Conservation (phyloP, 2,329 filamentous ascomycete species). For the Monascus ruber region DNA sequence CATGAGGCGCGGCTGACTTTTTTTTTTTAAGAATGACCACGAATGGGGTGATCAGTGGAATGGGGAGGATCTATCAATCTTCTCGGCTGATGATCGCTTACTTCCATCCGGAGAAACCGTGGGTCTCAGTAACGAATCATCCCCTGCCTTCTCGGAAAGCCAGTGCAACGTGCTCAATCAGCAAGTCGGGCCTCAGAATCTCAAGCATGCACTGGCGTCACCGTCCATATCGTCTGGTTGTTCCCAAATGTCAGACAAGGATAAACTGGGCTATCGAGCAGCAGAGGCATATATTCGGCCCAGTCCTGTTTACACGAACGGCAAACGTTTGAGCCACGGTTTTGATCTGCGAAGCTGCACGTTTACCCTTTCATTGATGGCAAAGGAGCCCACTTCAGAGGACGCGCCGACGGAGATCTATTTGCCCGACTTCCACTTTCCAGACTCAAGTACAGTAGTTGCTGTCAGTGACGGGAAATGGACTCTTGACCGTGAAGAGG, state of each 20-base stretch:
- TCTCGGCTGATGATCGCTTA: conserved; percentile 67
- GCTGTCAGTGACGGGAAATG: conserved; percentile 78
- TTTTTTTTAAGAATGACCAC: conserved; percentile 60
- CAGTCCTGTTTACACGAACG: conserved; percentile 63
- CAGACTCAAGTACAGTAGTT: conserved; percentile 58
- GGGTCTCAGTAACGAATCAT: conserved; percentile 28
- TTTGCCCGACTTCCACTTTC: conserved; percentile 87
- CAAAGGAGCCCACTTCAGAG: conserved; percentile 47
- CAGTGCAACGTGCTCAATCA: conserved; percentile 30
- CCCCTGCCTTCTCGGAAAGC: conserved; percentile 45
- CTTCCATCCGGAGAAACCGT: conserved; percentile 27
- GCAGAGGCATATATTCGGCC: conserved; percentile 90
- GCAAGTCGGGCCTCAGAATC: conserved; percentile 60
- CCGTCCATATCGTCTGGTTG: conserved; percentile 46
- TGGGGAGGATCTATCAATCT: conserved; percentile 88
- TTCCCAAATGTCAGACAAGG: conserved; percentile 46
- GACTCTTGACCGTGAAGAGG: conserved; percentile 66
- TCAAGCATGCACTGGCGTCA: conserved; percentile 56
- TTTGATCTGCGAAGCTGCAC: conserved; percentile 74
- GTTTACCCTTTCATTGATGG: conserved; percentile 61
- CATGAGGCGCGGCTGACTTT: not conserved
- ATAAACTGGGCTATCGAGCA: conserved; percentile 65
- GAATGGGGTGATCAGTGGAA: conserved; percentile 92
- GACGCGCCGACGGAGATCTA: conserved; percentile 69
- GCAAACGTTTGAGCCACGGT: conserved; percentile 57